Evolutionary conservation across 257 asterid species (phyloP).

Genomic region (Solanum arcanum): DNA sequence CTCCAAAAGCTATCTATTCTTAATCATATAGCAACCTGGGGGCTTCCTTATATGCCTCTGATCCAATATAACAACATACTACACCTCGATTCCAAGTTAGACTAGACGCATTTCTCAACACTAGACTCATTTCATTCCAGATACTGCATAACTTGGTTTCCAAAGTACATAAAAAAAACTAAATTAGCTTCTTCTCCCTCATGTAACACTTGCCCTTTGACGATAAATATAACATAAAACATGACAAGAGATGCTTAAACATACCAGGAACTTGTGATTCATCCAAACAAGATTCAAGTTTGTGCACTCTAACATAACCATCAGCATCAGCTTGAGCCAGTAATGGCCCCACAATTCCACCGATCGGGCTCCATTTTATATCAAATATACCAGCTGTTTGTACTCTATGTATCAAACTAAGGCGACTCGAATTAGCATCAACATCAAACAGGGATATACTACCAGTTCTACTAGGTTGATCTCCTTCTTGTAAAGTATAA

Average conservation of each 20-base stretch:
- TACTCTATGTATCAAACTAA: slow-evolving; percentile 37
- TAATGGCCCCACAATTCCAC: slow-evolving; percentile 30
- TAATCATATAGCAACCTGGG: background rate
- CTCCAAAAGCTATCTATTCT: background rate
- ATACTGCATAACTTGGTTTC: no score
- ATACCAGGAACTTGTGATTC: slow-evolving; percentile 28
- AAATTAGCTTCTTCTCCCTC: background rate
- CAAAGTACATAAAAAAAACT: no score
- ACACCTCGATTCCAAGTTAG: background rate
- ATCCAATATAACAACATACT: background rate
- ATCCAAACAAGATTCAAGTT: slow-evolving; percentile 25
- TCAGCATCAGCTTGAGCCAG: slow-evolving; percentile 99
- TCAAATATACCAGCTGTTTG: slow-evolving; percentile 80
- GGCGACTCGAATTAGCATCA: slow-evolving; percentile 25
- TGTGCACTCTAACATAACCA: slow-evolving; percentile 54
- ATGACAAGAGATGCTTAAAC: background rate
- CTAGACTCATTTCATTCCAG: no score
- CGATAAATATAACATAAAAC: background rate
- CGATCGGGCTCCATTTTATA: slow-evolving; percentile 68
- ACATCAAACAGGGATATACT: slow-evolving; percentile 66
- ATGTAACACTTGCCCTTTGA: background rate
- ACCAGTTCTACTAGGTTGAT: slow-evolving; percentile 63
- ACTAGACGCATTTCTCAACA: background rate
- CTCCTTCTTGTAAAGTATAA: slow-evolving; percentile 73
- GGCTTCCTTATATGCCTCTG: background rate